phyloP scores from a whole-genome alignment of 148 eudicot genomes.

The Amaranthus cruentus region DNA sequence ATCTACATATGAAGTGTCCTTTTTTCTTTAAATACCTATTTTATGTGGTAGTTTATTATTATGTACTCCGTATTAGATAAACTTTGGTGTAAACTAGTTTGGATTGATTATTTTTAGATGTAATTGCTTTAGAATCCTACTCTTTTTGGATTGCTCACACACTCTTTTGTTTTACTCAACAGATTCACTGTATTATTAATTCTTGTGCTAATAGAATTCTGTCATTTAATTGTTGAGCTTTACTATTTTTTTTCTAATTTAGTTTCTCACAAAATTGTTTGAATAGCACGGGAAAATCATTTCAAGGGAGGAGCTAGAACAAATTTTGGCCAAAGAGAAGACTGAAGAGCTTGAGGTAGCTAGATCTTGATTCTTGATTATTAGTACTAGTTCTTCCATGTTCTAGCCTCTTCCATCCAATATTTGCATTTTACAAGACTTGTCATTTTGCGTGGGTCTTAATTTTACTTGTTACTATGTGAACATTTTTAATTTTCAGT shows the following conservation, averaged over 20 bases:
- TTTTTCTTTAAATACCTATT: background rate
- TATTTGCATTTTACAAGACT: background rate
- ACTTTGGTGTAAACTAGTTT: background rate
- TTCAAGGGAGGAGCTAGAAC: conserved; percentile 77
- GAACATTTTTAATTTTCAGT: background rate
- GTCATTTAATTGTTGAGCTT: conserved; percentile 5
- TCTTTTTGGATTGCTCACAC: background rate
- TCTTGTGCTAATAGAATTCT: background rate
- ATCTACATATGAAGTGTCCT: background rate
- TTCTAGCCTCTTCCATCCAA: conserved; percentile 13
- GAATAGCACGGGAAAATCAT: conserved; percentile 76
- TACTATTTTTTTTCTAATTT: conserved; percentile 13
- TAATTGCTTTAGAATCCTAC: background rate
- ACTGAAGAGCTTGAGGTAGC: conserved; percentile 72
- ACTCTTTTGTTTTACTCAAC: background rate
- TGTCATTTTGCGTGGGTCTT: background rate
- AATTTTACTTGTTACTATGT: background rate
- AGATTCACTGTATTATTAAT: background rate
- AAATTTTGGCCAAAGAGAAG: conserved; percentile 72
- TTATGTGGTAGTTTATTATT: background rate
- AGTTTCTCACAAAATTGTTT: conserved; percentile 15
- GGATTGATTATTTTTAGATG: background rate
- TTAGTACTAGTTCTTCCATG: background rate
- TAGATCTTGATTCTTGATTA: background rate
- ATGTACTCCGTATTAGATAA: background rate